Conservation (phyloP, 192 early-diverging fungal genomes). For the Backusella morwellensis region DNA sequence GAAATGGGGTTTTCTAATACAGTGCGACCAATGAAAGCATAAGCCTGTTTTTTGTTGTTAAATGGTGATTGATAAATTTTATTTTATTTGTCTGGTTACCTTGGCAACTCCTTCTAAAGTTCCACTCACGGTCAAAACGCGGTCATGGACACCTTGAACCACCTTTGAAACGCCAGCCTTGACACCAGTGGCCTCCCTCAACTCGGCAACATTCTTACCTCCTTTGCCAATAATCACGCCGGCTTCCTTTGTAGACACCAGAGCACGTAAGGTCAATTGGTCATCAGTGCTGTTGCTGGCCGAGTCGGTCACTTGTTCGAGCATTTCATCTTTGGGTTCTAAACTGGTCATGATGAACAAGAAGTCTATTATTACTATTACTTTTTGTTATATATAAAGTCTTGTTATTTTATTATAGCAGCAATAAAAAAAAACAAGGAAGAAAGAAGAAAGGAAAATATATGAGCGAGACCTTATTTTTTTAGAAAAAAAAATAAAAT, state of each 20-base stretch:
- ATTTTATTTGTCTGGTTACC: slow-evolving; percentile 28
- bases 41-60: slow-evolving; percentile 56
- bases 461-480: background rate
- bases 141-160: slow-evolving; percentile 84
- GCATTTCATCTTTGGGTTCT: background rate
- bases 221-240: slow-evolving; percentile 74
- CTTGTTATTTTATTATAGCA: background rate
- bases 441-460: background rate
- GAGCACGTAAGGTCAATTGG: slow-evolving; percentile 75
- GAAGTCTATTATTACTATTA: background rate
- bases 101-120: slow-evolving; percentile 70
- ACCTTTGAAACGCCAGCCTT: slow-evolving; percentile 92
- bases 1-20: slow-evolving; percentile 74
- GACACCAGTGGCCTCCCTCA: slow-evolving; percentile 82
- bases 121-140: slow-evolving; percentile 75
- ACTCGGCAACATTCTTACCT: slow-evolving; percentile 85
- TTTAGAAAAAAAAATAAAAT: background rate
- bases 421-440: slow-evolving; percentile 5
- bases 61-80: background rate
- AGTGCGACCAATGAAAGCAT: slow-evolving; percentile 77
- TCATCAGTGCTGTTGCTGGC: background rate
- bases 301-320: background rate
- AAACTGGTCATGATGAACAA: slow-evolving; percentile 3
- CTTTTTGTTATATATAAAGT: slow-evolving; percentile 5
- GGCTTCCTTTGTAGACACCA: slow-evolving; percentile 93